Base-by-base conservation (phyloP, 164 flowering plant genomes). In the Liriodendron chinense region DNA sequence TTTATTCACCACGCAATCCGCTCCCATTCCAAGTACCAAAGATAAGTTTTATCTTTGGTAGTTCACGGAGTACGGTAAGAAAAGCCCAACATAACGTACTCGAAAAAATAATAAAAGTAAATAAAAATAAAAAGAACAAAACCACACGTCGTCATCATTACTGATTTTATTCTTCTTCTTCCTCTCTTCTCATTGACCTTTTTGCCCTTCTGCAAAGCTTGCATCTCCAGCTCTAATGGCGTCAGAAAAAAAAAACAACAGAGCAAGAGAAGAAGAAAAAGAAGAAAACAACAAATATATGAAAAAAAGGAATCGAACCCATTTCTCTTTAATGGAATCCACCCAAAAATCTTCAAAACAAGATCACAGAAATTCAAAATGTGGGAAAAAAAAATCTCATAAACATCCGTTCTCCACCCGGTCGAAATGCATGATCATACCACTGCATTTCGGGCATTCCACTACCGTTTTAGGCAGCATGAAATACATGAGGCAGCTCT, bases 401-500 rank as follows among this genome's bases (percentile, higher is more conserved):
- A 77, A 66, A 10, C n/a, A 68, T 7, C 66, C 72, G 26, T 75
- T 75, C 50, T 72, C 75, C 20, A 80, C 70, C 59, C 80, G 78
- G 77, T 82, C 80, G 57, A 82, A 82, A 43, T 77, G 84, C 22
- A 82, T 76, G 20, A 82, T 73, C 18, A 79, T 61, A 12, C 78
- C 74, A 34, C 57, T 69, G 73, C 85, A 82, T 74, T 77, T 82
- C 7, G 85, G 85, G 74, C 82, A 82, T 26, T 69, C 76, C 20
- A 68, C 77, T 8, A 75, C 77, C 49, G 47, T 56, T 66, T 79
- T 82, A 0, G 84, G 82, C 1, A 82, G 73, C 84, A 82, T 82
- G 70, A 82, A 80, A 62, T 82, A 82, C 84, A 82, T 80, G 21
- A 80, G 34, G 68, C 84, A 82, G n/a, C 75, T 68, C 75, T 73